Conservation (phyloP, 2,329 filamentous ascomycete genomes). For the Pleoardoris graminearum region DNA sequence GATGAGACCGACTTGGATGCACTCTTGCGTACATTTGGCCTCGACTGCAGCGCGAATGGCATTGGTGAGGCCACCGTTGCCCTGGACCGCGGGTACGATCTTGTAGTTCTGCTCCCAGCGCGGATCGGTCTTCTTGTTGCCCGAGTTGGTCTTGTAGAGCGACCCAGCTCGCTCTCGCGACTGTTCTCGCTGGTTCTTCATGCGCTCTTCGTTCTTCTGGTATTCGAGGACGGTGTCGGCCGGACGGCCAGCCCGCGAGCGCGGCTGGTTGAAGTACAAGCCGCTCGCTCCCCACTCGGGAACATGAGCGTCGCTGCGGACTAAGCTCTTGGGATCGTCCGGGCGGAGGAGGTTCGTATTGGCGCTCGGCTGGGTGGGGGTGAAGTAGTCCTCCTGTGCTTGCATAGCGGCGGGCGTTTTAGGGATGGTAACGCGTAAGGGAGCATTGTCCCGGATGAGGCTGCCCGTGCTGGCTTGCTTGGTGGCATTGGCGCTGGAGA, state of each 20-base stretch:
- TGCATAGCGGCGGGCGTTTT: constrained; percentile 47
- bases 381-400: constrained; percentile 53
- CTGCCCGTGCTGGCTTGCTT: constrained; percentile 41
- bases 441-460: constrained; percentile 43
- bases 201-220: constrained; percentile 19
- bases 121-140: constrained; percentile 41
- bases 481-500: constrained; percentile 11
- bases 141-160: constrained; percentile 25
- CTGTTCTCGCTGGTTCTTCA: constrained; percentile 46
- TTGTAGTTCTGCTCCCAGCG: constrained; percentile 76
- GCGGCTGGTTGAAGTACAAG: constrained; percentile 73
- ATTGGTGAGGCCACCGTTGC: constrained; percentile 89
- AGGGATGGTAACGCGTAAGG: constrained; percentile 37
- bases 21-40: constrained; percentile 69
- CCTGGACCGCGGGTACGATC: constrained; percentile 82
- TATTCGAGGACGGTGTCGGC: constrained; percentile 76
- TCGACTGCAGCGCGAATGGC: constrained; percentile 78
- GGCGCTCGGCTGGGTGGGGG: constrained; percentile 45
- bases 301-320: constrained; percentile 73
- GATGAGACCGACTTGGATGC: constrained; percentile 88
- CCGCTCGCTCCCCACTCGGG: constrained; percentile 72
- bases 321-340: constrained; percentile 57
- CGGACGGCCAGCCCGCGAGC: constrained; percentile 71
- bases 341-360: constrained; percentile 59
- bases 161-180: constrained; percentile 23